Evolutionary conservation across 2,329 filamentous ascomycete species (phyloP), one percentile per base, ranked within the genome.

Genomic region (Alternaria arborescens): DNA sequence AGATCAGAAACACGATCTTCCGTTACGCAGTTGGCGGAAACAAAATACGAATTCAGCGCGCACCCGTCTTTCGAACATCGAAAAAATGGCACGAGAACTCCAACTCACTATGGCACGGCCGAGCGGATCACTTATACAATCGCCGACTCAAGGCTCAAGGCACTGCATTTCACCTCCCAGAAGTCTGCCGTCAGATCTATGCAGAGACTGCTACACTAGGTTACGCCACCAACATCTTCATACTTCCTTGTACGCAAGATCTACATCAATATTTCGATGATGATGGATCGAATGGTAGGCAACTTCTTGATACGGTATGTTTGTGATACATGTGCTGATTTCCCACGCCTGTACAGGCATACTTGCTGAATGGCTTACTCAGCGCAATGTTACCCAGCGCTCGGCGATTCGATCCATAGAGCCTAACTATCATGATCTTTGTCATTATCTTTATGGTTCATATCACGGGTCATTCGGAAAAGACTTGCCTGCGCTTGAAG

Each of bases 1-100:
- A 64, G 24, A 50, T 64, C 7, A 38, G 61, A 10, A 55, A 47
- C 16, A 24, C 8, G 1, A 44, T 64, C 24, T 64, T 54, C 38
- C 14, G 16, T 4, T 46, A 53, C 11, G 43, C 36, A 6, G 32
- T 51, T 7, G 38, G 50, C n/a, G 28, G 57, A 20, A 40, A 16
- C 32, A 11, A n/a, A 41, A 14, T 20, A 43, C 38, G 8, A 10
- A n/a, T 40, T 8, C n/a, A 2, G 38, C 38, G 38, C 38, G 38
- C 38, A 40, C 1, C 12, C n/a, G n/a, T 11, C 38, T 5, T 6
- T 20, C 38, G n/a, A 11, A 20, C 38, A 20, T 40, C 38, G 1
- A 40, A 20, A n/a, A 11, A 18, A 10, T 40, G 38, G 38, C 38
- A 18, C 16, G 38, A 40, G 8, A 40, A 18, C 38, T 40, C 38